These are phyloP conservation scores for Pueraria montana DNA, from an alignment of 306 rosid species.

Conservation along the genomic window DNA sequence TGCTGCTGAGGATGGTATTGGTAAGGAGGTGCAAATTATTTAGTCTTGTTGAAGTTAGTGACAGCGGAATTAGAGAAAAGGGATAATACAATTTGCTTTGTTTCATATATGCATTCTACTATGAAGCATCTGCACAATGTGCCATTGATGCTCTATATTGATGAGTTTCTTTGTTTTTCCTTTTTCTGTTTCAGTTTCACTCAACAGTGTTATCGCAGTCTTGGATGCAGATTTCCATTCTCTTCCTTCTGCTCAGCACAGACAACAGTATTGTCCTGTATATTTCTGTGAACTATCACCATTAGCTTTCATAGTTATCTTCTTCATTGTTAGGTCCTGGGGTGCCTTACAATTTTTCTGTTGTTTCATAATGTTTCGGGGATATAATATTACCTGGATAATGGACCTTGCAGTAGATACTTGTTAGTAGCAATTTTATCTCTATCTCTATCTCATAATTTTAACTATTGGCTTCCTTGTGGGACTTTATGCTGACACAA, in stretches of 20 bases:
- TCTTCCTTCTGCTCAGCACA: constrained; percentile 91
- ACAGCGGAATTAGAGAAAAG: constrained; percentile 13
- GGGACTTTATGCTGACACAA: not conserved
- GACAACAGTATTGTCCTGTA: constrained; percentile 98
- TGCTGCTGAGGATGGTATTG: constrained; percentile 98
- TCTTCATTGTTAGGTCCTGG: constrained; percentile 18
- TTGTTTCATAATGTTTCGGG: constrained; percentile 33
- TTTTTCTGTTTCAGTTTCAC: constrained; percentile 74
- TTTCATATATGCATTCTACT: constrained; percentile 37
- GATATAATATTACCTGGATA: constrained; percentile 38
- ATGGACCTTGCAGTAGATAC: constrained; percentile 24
- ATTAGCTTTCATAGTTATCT: constrained; percentile 31
- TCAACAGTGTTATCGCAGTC: constrained; percentile 94
- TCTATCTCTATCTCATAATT: not conserved
- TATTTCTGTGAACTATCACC: constrained; percentile 51
- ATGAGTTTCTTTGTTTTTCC: constrained; percentile 14
- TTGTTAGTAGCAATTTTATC: constrained; percentile 16
- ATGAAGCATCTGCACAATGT: constrained; percentile 7
- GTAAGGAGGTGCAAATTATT: constrained; percentile 61
- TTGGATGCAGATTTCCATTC: constrained; percentile 98
- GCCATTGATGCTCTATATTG: constrained; percentile 30
- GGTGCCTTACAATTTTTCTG: constrained; percentile 10
- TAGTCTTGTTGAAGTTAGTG: constrained; percentile 33
- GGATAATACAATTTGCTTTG: constrained; percentile 26
- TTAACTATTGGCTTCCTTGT: constrained; percentile 11